Evolutionary conservation across 192 early-diverging fungal genomes (phyloP).

Genomic region (Coemansia sp.): DNA sequence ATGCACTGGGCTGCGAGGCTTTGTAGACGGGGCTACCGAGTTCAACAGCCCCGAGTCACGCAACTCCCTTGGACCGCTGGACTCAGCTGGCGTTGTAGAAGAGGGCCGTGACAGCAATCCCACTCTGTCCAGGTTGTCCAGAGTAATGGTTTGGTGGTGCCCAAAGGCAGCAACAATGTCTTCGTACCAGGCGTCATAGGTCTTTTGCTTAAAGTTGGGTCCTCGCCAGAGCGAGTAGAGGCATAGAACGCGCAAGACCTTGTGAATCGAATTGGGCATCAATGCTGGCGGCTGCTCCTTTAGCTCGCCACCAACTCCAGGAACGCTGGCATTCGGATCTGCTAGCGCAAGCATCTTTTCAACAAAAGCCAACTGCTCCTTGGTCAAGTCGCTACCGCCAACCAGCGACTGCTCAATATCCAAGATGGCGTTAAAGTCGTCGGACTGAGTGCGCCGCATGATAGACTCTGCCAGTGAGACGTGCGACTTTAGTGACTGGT

Average conservation of each 20-base stretch:
- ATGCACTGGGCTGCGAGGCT: conserved; percentile 26
- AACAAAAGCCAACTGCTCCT: conserved; percentile 43
- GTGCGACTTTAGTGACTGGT: conserved; percentile 67
- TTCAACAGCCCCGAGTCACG: conserved; percentile 10
- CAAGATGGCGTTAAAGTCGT: conserved; percentile 77
- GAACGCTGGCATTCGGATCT: conserved; percentile 67
- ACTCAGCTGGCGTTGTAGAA: conserved; percentile 31
- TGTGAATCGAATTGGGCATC: conserved; percentile 43
- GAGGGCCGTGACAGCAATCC: conserved; percentile 62
- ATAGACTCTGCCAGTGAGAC: conserved; percentile 75
- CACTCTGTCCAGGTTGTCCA: conserved; percentile 70
- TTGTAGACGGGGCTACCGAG: conserved; percentile 21
- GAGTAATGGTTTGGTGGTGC: conserved; percentile 80
- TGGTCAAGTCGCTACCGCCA: conserved; percentile 17
- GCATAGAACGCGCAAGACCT: conserved; percentile 78
- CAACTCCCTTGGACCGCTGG: conserved; percentile 1
- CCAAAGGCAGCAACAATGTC: conserved; percentile 93
- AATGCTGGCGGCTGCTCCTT: conserved; percentile 13
- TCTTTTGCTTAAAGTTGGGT: conserved; percentile 74
- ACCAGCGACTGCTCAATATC: conserved; percentile 81
- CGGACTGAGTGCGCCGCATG: conserved; percentile 70
- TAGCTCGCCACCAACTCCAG: conserved; percentile 28
- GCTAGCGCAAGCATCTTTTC: conserved; percentile 90
- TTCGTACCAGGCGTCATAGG: conserved; percentile 76
- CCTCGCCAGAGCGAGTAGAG: conserved; percentile 82